Evolutionary conservation across 2,329 filamentous ascomycete genomes (phyloP), one percentile per base, ranked within the genome.

Genomic region (Cytospora leucostoma): DNA sequence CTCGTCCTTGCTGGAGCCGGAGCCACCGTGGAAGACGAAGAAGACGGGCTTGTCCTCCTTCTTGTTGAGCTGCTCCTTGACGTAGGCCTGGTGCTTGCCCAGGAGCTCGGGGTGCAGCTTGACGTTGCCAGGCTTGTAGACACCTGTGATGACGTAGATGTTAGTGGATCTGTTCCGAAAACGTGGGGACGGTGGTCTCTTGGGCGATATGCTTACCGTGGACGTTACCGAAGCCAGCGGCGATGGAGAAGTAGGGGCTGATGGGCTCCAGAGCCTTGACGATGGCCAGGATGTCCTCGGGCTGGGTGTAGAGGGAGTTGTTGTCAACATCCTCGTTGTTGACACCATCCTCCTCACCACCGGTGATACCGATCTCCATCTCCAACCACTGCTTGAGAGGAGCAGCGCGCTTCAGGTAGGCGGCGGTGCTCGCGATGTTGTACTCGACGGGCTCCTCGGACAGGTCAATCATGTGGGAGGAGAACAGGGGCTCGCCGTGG

Each of bases 301-400:
- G 94, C 82, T 99, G 95, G 55, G 94, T 98, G 88, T 98, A 97
- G 70, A 98, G 88, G 66, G 91, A 91, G 84, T 90, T 90, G 87
- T 97, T 97, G 86, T 97, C 93, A 71, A 97, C 93, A 72, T 89
- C 87, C 82, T 97, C 93, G 84, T 98, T 98, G 90, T 97, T 96
- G 78, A 98, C 93, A 80, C 94, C 94, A 72, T 97, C 93, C 80
- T 97, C 93, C 83, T 97, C 93, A 80, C 93, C 93, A 82, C 93
- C 94, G 66, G 95, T 98, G 80, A 97, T 96, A 76, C 90, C 92
- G 69, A 96, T 83, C 77, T 92, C 90, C 94, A 98, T 99, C 87
- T 99, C 95, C 71, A 99, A 88, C 92, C 92, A 98, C 81, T 97
- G 93, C 86, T 96, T 97, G 92, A 97, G 92, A 72, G 93, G 93